These are phyloP conservation scores for Colletotrichum destructivum DNA, from an alignment of 2,329 filamentous ascomycete genomes.

Conservation along the genomic window DNA sequence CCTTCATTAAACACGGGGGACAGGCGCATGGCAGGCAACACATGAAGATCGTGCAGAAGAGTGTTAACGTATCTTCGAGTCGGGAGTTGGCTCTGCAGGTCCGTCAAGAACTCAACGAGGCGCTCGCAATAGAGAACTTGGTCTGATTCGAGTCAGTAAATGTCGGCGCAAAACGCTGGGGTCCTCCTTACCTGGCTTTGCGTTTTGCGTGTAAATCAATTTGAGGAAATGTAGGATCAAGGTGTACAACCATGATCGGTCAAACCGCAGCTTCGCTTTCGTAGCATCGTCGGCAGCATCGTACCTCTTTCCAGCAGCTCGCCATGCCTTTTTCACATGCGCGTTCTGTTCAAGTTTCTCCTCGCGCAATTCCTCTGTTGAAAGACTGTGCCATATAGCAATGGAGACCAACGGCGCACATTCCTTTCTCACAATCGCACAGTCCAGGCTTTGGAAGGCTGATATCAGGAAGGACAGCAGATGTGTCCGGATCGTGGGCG, in stretches of 20 bases:
- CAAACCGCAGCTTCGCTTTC: constrained; percentile 88
- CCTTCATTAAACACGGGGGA: constrained; percentile 85
- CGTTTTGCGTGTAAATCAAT: constrained; percentile 74
- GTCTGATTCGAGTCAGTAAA: constrained; percentile 60
- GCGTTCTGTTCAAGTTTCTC: constrained; percentile 78
- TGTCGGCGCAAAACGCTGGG: constrained; percentile 28
- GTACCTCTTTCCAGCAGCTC: constrained; percentile 86
- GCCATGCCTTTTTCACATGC: constrained; percentile 92
- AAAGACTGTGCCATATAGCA: constrained; percentile 94
- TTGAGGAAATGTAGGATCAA: constrained; percentile 87
- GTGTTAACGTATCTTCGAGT: constrained; percentile 95
- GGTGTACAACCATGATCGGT: constrained; percentile 93
- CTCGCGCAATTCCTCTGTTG: constrained; percentile 82
- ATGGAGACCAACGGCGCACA: constrained; percentile 96
- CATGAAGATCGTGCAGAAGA: constrained; percentile 86
- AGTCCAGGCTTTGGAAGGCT: constrained; percentile 95
- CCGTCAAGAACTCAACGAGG: constrained; percentile 91
- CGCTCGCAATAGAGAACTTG: constrained; percentile 89
- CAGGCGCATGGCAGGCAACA: constrained; percentile 82
- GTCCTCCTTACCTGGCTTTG: constrained; percentile 59
- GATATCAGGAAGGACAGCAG: constrained; percentile 92
- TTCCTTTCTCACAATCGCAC: constrained; percentile 90
- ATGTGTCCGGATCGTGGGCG: constrained; percentile 79
- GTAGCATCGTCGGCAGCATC: constrained; percentile 86
- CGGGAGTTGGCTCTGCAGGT: constrained; percentile 92